Percentiles rank a stretch among this genome's conserved stretches.
phyloP scores from a whole-genome alignment of 129 eudicot species.

The Saussurea involucrata region DNA sequence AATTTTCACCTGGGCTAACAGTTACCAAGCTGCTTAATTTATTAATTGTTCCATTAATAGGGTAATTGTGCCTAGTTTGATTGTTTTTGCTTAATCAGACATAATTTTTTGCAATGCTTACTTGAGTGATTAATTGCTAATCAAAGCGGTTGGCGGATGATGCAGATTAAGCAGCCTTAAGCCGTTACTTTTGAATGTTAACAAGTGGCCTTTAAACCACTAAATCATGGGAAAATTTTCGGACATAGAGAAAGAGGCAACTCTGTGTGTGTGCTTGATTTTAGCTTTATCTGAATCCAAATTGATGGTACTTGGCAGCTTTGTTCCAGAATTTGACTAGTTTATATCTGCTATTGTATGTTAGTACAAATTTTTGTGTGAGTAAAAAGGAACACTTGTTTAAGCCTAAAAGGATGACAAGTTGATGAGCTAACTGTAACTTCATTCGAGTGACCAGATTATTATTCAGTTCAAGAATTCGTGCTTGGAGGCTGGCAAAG shows the following conservation, averaged over 20 bases:
- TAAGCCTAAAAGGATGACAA: conserved; percentile 1
- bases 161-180: not conserved
- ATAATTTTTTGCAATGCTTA: not conserved
- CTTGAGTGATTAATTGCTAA: not conserved
- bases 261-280: not conserved
- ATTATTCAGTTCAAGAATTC: not conserved
- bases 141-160: not conserved
- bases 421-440: not conserved
- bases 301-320: not conserved
- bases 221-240: not conserved
- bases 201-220: not conserved
- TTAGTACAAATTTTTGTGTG: not conserved
- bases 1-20: not conserved
- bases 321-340: not conserved
- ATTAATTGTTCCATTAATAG: not conserved
- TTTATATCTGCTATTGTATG: not conserved
- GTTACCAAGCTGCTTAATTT: not conserved
- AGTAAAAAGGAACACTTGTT: not conserved
- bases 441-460: not conserved
- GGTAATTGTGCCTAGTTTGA: not conserved
- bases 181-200: not conserved
- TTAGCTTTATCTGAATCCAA: not conserved
- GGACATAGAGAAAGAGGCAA: not conserved
- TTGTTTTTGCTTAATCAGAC: not conserved
- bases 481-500: conserved; percentile 9